Evolutionary conservation across 768 basidiomycete genomes (phyloP), one percentile per base, ranked within the genome.

Genomic region (Trametes cingulata): DNA sequence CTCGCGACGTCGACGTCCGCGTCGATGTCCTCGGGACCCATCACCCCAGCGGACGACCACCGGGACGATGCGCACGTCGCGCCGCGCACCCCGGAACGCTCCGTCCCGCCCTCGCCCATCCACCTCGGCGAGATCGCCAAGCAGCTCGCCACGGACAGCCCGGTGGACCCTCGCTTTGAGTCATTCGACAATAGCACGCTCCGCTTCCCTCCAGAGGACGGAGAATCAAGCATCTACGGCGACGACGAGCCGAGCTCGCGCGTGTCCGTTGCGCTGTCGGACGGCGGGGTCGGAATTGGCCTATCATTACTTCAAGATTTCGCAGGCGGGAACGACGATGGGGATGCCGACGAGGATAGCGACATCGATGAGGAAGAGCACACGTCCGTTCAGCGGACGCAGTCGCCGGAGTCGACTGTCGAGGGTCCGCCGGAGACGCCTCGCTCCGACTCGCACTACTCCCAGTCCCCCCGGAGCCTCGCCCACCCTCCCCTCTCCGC

Each of bases 201-300:
- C n/a, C 37, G 52, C 29, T 48, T 50, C 27, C 41, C 59, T 6
- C 53, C 41, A 4, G 43, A 29, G 14, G 48, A 60, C 40, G 35
- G 53, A 15, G 51, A 48, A 22, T 62, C 57, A 20, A 47, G 42
- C 20, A 22, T 60, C 1, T 65, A 40, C 35, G 64, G 52, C 29
- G 60, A 64, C 19, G 45, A 68, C 6, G 71, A 71, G 39, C 41
- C 62, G 12, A 70, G 67, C 35, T 24, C 58, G 48, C 71, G 77
- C 8, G 65, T 75, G 13, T 80, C 76, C 25, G 64, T 74, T 3
- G 77, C 71, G 6, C 62, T 76, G 53, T 83, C 82, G 1, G 87
- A 88, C 58, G 87, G 83, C 3, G 82, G 84, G 50, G 75, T 82
- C 0, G 90, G 85, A 0, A 91, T 91, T 37, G 90, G 90, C 1